Evolutionary conservation across 345 rosid species (phyloP), one percentile per base, ranked within the genome.

Genomic region (Nasturtium officinale): DNA sequence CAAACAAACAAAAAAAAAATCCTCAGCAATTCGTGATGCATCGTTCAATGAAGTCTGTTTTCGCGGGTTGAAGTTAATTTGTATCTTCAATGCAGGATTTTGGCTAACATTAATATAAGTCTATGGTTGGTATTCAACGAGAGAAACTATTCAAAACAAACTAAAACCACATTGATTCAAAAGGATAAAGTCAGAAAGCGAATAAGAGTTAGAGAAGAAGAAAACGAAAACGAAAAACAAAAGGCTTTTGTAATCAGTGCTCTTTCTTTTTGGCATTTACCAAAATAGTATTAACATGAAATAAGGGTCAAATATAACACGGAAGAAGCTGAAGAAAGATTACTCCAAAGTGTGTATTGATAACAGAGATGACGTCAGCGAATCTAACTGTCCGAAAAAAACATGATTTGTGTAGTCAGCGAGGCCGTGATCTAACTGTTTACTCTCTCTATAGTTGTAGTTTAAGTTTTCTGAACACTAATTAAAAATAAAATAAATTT

Each of bases 381-480:
- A 74, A 65, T 74, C 66, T 65, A 74, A 47, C 13, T 73, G 58
- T 73, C 72, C 59, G 29, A 43, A 42, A 45, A 45, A 45, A 45
- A 45, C 50, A 32, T 64, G 26, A 64, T 64, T 54, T 48, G 9
- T 64, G 1, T 47, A 56, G 64, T 64, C 71, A 73, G 57, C 13
- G 20, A 43, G 25, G 45, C 72, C 78, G 78, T 65, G 72, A 74
- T 28, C 66, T 33, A 47, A 65, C 66, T n/a, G n/a, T n/a, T n/a
- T n/a, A n/a, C n/a, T n/a, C n/a, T n/a, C n/a, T n/a, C n/a, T n/a
- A n/a, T n/a, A n/a, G n/a, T n/a, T n/a, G n/a, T n/a, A n/a, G n/a
- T n/a, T n/a, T n/a, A n/a, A n/a, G n/a, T n/a, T n/a, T n/a, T n/a
- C n/a, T n/a, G n/a, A n/a, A n/a, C n/a, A n/a, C n/a, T n/a, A n/a